phyloP scores from a whole-genome alignment of 768 basidiomycete species.

The Auriscalpium orientale region DNA sequence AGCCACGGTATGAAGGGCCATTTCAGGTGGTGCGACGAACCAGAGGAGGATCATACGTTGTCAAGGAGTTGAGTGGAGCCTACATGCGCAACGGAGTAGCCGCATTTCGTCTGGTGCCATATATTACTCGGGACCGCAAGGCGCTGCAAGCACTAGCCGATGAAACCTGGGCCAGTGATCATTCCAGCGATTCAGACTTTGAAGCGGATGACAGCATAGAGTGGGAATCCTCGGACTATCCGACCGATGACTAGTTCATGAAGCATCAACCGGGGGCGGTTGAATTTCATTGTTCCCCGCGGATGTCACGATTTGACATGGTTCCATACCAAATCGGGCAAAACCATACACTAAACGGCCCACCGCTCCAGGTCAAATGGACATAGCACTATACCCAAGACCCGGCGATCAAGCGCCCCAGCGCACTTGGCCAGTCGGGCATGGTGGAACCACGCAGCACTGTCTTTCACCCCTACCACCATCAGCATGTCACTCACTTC shows the following conservation, averaged over 20 bases:
- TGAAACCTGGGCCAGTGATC: background rate
- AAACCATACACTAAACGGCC: too few species aligned
- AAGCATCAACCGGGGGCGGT: background rate
- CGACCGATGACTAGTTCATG: background rate
- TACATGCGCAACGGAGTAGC: conserved; percentile 3
- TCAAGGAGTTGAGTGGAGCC: conserved; percentile 15
- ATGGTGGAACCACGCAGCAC: too few species aligned
- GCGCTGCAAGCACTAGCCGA: background rate
- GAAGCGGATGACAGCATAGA: background rate
- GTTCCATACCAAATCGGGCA: too few species aligned
- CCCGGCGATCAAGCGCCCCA: too few species aligned
- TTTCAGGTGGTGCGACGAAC: conserved; percentile 25
- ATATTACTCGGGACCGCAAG: background rate
- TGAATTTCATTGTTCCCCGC: background rate
- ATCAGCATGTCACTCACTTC: too few species aligned
- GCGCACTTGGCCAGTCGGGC: too few species aligned
- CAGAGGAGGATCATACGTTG: conserved; percentile 5
- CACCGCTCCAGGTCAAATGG: too few species aligned
- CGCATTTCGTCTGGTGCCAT: conserved; percentile 8
- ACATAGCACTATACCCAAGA: too few species aligned
- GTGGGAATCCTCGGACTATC: background rate
- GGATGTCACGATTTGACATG: background rate
- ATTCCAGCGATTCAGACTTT: too few species aligned
- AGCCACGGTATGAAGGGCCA: conserved; percentile 30
- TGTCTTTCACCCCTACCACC: too few species aligned